Evolutionary conservation across 2,329 filamentous ascomycete species (phyloP).

Genomic region (Thelonectria olida): DNA sequence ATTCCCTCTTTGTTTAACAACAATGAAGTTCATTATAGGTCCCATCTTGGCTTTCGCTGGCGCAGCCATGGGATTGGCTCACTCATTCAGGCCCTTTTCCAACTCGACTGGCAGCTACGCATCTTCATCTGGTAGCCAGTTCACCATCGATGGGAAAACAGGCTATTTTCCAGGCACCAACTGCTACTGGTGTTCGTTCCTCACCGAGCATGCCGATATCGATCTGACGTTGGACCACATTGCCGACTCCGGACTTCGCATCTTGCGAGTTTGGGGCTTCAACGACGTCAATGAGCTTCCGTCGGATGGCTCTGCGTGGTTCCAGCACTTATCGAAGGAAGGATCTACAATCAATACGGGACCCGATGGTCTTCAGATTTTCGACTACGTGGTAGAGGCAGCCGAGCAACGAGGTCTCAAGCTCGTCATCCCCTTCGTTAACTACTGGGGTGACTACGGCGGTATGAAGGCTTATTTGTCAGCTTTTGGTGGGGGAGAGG

Average conservation of each 20-base stretch:
- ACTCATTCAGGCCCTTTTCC: too few species aligned
- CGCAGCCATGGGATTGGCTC: too few species aligned
- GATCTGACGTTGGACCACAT: conserved; percentile 61
- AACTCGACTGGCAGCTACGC: too few species aligned
- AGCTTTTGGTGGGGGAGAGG: conserved; percentile 61
- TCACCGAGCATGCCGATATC: conserved; percentile 62
- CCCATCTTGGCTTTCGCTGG: too few species aligned
- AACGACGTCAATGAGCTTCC: conserved; percentile 61
- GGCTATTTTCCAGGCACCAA: conserved; percentile 64
- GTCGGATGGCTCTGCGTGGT: conserved; percentile 53
- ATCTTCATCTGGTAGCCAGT: conserved; percentile 41
- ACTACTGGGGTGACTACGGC: conserved; percentile 75
- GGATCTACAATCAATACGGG: conserved; percentile 69
- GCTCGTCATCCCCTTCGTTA: conserved; percentile 71
- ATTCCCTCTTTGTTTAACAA: too few species aligned
- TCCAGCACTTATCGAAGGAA: conserved; percentile 58
- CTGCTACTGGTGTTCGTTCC: conserved; percentile 64
- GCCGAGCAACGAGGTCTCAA: conserved; percentile 69
- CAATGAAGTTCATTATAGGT: too few species aligned
- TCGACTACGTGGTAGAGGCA: conserved; percentile 69
- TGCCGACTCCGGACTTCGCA: conserved; percentile 59
- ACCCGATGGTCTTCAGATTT: conserved; percentile 63
- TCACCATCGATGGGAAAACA: conserved; percentile 55
- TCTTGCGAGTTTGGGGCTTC: conserved; percentile 69
- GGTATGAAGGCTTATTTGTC: conserved; percentile 69